These are phyloP conservation scores for Maudiozyma pseudohumilis DNA, from an alignment of 805 yeast genomes.

Conservation along the genomic window DNA sequence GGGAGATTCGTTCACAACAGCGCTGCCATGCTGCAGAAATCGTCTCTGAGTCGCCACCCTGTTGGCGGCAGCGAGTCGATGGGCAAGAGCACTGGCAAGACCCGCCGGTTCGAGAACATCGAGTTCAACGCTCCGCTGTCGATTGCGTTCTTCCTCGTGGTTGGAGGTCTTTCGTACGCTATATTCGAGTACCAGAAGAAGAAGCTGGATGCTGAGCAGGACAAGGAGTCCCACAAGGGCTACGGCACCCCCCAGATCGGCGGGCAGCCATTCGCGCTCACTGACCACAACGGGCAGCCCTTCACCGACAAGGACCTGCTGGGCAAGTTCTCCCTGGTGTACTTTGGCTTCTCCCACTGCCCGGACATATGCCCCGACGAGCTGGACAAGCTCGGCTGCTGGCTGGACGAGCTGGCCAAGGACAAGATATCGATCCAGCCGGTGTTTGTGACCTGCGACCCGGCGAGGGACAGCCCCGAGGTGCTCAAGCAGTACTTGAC, in stretches of 20 bases:
- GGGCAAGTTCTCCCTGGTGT: slow-evolving; percentile 75
- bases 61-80: slow-evolving; percentile 43
- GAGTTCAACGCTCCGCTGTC: slow-evolving; percentile 86
- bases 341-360: slow-evolving; percentile 95
- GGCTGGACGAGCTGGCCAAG: slow-evolving; percentile 48
- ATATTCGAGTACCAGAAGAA: slow-evolving; percentile 70
- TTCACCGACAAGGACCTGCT: slow-evolving; percentile 72
- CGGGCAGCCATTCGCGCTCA: slow-evolving; percentile 78
- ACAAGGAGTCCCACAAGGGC: slow-evolving; percentile 78
- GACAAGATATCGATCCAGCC: slow-evolving; percentile 65
- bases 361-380: slow-evolving; percentile 99
- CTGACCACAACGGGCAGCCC: slow-evolving; percentile 56
- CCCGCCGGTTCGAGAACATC: slow-evolving; percentile 33
- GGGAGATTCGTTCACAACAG: too few species aligned
- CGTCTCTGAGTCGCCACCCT: slow-evolving; percentile 29
- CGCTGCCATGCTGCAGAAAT: neutral
- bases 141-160: slow-evolving; percentile 49
- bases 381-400: slow-evolving; percentile 75
- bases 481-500: slow-evolving; percentile 70
- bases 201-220: slow-evolving; percentile 60
- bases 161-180: slow-evolving; percentile 64
- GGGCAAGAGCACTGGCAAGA: slow-evolving; percentile 23
- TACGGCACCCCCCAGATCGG: slow-evolving; percentile 90
- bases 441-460: slow-evolving; percentile 91
- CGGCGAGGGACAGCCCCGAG: slow-evolving; percentile 86